Conservation (phyloP, 164 flowering plant species). For the Taxillus chinensis region DNA sequence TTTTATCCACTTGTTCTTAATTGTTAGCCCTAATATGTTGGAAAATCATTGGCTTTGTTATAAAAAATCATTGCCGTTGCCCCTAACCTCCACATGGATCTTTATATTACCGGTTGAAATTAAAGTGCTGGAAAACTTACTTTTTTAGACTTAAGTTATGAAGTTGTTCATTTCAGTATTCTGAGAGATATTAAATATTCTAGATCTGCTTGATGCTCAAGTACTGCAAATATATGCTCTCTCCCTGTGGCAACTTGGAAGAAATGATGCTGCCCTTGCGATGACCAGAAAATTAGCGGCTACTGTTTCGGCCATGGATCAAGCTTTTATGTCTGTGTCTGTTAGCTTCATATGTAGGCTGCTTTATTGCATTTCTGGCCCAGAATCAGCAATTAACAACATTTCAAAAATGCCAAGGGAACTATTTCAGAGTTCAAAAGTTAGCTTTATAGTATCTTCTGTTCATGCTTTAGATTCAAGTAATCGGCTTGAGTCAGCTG, state of each 20-base stretch:
- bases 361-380: slow-evolving; percentile 58
- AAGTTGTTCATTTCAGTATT: not conserved
- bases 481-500: slow-evolving; percentile 41
- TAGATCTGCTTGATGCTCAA: slow-evolving; percentile 63
- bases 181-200: slow-evolving; percentile 1
- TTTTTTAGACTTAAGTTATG: not conserved
- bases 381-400: slow-evolving; percentile 39
- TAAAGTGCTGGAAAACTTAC: not conserved
- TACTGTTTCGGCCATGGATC: slow-evolving; percentile 37
- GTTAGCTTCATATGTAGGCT: slow-evolving; percentile 58
- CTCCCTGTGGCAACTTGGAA: slow-evolving; percentile 67
- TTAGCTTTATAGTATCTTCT: slow-evolving; percentile 56
- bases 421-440: slow-evolving; percentile 51
- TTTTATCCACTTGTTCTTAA: not conserved
- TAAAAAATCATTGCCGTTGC: no score
- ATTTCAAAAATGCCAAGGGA: slow-evolving; percentile 65
- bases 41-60: not conserved
- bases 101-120: slow-evolving; percentile 1
- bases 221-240: slow-evolving; percentile 75
- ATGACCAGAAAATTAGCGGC: slow-evolving; percentile 44
- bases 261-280: slow-evolving; percentile 48
- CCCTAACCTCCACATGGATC: not conserved
- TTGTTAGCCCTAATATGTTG: not conserved
- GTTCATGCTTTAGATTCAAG: slow-evolving; percentile 54
- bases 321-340: slow-evolving; percentile 28